Evolutionary conservation across 1,284 basidiomycete species (phyloP), one percentile per base, ranked within the genome.

Genomic region (Trichosporon inkin): DNA sequence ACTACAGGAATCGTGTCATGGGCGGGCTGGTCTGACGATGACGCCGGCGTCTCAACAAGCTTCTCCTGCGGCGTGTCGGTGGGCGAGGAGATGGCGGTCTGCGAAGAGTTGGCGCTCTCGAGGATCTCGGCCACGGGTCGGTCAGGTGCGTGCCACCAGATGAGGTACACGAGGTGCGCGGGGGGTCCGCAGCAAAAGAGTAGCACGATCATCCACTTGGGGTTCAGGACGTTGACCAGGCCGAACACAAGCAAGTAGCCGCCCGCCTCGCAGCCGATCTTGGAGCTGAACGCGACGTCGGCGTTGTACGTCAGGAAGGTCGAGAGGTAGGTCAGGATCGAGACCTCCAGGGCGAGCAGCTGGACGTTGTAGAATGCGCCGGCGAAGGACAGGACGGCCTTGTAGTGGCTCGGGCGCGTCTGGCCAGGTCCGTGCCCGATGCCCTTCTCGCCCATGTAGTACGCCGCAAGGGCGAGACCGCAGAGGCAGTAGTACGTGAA

Each of bases 341-440:
- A 57, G 6, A 63, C 62, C 47, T 63, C 62, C 35, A 63, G 58
- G 6, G 62, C 55, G 56, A 63, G 62, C 10, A 63, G 62, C 53
- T 63, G 62, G 39, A 63, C 55, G 44, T 63, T 63, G 62, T 63
- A 63, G 58, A 63, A 63, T 0, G 62, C 62, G 24, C 62, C 62
- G 0, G 58, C 28, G 32, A 63, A 63, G 11, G 44, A 24, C 16
- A 63, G 58, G 16, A 56, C 47, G 3, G 36, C 58, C 56, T 63
- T 60, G 62, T 44, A 63, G 35, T 57, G 52, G 10, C 38, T 38
- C 6, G 58, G 58, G 7, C 13, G 7, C 0, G 56, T 60, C 53
- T 55, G 52, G 28, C 62, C 62, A 0, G 62, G 62, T 1, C 10
- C 32, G 35, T 52, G 7, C 0, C 62, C 62, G 39, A 63, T 38